Base-by-base conservation (phyloP, 75 land plant species). In the Isoetes taiwanensis region DNA sequence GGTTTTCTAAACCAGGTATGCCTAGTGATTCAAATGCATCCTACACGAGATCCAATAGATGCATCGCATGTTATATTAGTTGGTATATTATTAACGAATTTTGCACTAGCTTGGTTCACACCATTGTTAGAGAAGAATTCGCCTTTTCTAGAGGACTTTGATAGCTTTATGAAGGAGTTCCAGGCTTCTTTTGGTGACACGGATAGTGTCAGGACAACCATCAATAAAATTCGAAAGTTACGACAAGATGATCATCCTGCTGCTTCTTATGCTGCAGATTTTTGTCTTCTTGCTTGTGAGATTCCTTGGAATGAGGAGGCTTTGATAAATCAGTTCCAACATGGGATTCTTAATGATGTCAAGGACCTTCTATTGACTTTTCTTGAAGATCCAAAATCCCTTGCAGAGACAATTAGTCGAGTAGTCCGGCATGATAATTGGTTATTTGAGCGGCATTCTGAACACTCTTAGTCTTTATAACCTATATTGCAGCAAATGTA, bases 51-150 rank as follows among this genome's bases (percentile, higher is more conserved):
- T 25, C 41, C 64, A 11, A 48, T 10, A 24, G 64, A 25, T 17
- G 63, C 21, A 11, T 34, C 38, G 11, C 61, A 57, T 41, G 67
- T 65, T 8, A 31, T 30, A 5, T 40, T 65, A 5, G 25, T 57
- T 2, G 64, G 67, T 9, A 65, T 62, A 2, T 30, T 65, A 10
- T 40, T 65, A 10, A 24, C 62, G n/a, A 48, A 55, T 17, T 20
- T 39, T 20, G 69, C 69, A 3, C 29, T 57, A 27, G 34, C 46
- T 11, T 67, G 69, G 64, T 67, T 67, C 28, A n/a, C 69, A 28
- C 64, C 64, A 41, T 32, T 67, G 24, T n/a, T 65, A 10, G 68
- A 65, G 31, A 65, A 57, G 26, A 30, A 57, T 41, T 65, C 69
- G 6, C 63, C 69, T 2, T 33, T 67, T 9, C 37, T 59, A 2